phyloP scores from a whole-genome alignment of 345 rosid species.

The Salix suchowensis region DNA sequence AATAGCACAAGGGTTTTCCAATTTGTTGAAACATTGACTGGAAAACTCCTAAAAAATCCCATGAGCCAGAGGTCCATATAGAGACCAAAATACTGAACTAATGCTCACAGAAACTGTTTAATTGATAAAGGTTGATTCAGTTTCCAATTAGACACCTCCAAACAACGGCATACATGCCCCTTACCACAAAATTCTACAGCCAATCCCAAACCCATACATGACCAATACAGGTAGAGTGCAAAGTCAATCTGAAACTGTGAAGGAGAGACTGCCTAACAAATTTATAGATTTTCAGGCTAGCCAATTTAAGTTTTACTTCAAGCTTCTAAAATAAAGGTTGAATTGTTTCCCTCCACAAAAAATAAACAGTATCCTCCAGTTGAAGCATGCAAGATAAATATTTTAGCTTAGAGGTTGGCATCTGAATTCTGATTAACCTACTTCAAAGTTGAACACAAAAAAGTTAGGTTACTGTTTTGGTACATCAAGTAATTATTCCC shows the following conservation, averaged over 20 bases:
- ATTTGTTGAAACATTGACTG: not conserved
- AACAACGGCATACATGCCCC: not conserved
- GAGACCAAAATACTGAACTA: not conserved
- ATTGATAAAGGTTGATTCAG: not conserved
- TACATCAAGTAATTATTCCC: not conserved
- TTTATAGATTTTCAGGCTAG: not conserved
- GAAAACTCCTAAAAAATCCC: not conserved
- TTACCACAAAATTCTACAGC: not conserved
- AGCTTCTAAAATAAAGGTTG: not conserved
- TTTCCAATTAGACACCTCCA: not conserved
- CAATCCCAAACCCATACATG: not conserved
- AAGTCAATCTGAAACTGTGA: not conserved
- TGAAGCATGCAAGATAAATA: not conserved
- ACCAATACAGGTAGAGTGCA: not conserved
- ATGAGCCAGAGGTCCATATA: not conserved
- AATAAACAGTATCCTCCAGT: not conserved
- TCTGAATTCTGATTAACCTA: not conserved
- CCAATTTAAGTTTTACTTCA: not conserved
- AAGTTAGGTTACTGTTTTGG: not conserved
- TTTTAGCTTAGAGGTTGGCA: not conserved
- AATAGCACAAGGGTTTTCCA: not conserved
- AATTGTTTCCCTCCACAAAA: not conserved
- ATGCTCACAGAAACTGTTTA: not conserved
- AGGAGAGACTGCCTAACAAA: not conserved
- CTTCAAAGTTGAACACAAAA: not conserved